Evolutionary conservation across 1,139 yeast genomes (phyloP), one percentile per base, ranked within the genome.

Genomic region (Taphrina wiesneri): DNA sequence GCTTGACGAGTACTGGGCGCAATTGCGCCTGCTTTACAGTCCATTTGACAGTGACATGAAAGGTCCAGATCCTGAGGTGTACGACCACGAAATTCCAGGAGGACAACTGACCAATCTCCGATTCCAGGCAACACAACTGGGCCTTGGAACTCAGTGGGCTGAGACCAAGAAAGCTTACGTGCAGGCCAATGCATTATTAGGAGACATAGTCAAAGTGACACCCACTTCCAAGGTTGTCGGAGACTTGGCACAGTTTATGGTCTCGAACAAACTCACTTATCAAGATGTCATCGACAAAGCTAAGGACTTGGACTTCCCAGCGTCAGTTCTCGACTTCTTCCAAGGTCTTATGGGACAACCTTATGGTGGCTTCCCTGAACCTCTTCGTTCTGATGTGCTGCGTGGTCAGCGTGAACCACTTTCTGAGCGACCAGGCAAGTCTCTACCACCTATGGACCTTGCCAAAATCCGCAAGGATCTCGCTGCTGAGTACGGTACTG

Each of bases 321-420:
- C 88, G 75, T 92, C 98, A 19, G 97, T 93, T 39, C 83, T 93
- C 76, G 99, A 95, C 79, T 93, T 93, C 83, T 91, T 93, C 85
- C 97, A 95, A 81, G 99, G 99, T 73, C 83, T 93, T 75, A 93
- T 95, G 91, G 99, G 99, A 76, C 93, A 93, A 74, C 99, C 99
- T 73, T 91, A 90, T 76, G 99, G 99, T 72, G 99, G 99, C 6
- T 93, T 95, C 96, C 99, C 99, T 65, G 99, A 93, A 80, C 99
- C 99, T 57, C 83, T 93, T 78, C 87, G 99, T 80, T 82, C 96
- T 56, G 89, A 92, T 76, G 84, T 93, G 70, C 85, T 93, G 76
- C 85, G 84, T 76, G 89, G 89, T 73, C 92, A 91, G 85, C 88
- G 99, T 80, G 87, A 89, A 78, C 90, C 91, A 80, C 85, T 93